Base-by-base conservation (phyloP, 208 protist genomes). In the Acanthamoeba triangularis region DNA sequence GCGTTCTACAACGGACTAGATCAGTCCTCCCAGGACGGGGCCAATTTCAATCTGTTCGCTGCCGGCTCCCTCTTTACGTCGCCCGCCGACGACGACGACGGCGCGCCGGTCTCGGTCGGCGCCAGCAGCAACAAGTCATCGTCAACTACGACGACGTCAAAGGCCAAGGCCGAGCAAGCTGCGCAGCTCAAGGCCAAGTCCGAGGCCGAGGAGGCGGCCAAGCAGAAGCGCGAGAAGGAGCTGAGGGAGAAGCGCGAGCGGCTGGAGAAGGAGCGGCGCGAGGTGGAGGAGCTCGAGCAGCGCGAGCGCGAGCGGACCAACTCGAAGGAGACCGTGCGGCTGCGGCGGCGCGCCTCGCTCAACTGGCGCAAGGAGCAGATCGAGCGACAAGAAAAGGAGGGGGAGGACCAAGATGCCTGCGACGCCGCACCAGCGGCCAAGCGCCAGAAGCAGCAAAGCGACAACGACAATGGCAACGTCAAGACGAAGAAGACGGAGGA, bases 1-100 rank as follows among this genome's bases (percentile, higher is more conserved):
- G 30, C 76, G 41, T 85, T 85, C 76, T 85, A 85, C 76, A 85
- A 85, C 41, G 76, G 76, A 23, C 76, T 85, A 0, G 76, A 85
- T 56, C 76, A 85, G 76, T 85, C 76, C 16, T 85, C 76, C 5
- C 72, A 85, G 76, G 76, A 85, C 76, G 76, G 76, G 13, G 33
- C 76, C 35, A 85, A 35, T 5, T 85, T 85, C 41, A 85, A 56
- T 33, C 35, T 85, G 44, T 85, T 85, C 76, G 10, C 76, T 11
- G 49, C 76, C n/a, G 41, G 76, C 14, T 85, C 76, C 11, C 76
- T 85, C 41, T 85, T 85, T 56, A n/a, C 23, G 35, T 28, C 76
- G 69, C n/a, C n/a, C 14, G 25, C 13, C 69, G 69, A 18, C 7
- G 76, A 59, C 33, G 47, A 49, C 28, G 76, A 82, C 41, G 18